A percentile compares a stretch with the other conserved stretches of the same genome.
phyloP scores from a whole-genome alignment of 2,329 filamentous ascomycete species.

The Monilinia laxa region DNA sequence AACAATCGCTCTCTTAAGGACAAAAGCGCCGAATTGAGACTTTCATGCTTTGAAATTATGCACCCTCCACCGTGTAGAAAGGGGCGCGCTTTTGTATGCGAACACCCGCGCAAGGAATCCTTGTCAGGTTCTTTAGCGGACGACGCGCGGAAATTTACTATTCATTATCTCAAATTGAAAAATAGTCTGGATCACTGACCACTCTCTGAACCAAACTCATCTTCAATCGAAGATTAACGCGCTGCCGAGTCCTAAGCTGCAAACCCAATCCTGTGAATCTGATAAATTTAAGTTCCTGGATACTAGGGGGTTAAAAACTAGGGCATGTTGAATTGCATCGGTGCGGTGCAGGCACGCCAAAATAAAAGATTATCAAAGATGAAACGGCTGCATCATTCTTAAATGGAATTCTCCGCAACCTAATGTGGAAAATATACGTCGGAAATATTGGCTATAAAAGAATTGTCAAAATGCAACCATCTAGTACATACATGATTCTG shows the following conservation, averaged over 20 bases:
- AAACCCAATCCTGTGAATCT: neutral
- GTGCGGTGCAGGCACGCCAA: neutral
- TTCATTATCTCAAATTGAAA: neutral
- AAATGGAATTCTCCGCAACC: neutral
- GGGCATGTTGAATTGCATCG: neutral
- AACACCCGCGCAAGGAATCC: constrained; percentile 11
- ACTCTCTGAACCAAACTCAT: constrained; percentile 5
- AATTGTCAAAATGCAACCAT: neutral
- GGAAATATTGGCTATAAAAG: neutral
- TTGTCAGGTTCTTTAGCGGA: neutral
- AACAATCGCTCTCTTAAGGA: neutral
- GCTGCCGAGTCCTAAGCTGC: constrained; percentile 11
- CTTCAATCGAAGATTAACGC: neutral
- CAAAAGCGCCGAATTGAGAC: neutral
- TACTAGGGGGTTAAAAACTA: neutral
- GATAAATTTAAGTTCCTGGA: neutral
- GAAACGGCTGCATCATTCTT: neutral
- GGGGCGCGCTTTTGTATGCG: constrained; percentile 9
- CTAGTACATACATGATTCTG: neutral
- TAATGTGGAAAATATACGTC: neutral
- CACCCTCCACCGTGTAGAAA: constrained; percentile 9
- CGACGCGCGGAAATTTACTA: neutral
- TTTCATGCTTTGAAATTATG: neutral
- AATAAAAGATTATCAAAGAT: neutral
- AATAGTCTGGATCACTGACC: neutral